A percentile compares a stretch with the other conserved stretches of the same genome.
Conservation (phyloP, 768 basidiomycete species). For the Austroboletus eburneus region DNA sequence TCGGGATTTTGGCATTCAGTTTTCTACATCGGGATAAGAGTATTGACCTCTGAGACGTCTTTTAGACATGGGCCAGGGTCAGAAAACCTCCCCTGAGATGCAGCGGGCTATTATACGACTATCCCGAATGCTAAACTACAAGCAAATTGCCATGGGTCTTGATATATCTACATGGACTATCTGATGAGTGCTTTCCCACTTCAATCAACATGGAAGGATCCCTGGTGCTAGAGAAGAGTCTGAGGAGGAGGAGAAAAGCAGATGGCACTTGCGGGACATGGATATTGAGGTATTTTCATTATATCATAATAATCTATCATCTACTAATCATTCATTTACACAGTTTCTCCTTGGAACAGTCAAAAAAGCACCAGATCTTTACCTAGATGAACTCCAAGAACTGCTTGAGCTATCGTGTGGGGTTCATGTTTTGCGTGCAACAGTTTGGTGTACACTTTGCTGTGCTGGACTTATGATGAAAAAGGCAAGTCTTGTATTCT, state of each 20-base stretch:
- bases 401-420: neutral
- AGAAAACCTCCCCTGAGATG: neutral
- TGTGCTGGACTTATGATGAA: constrained; percentile 1
- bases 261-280: neutral
- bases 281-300: neutral
- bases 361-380: neutral
- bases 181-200: neutral
- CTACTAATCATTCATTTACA: neutral
- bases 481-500: neutral
- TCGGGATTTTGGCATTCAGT: too few species aligned
- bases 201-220: neutral
- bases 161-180: neutral
- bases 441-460: constrained; percentile 1
- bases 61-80: too few species aligned
- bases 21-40: too few species aligned
- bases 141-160: neutral
- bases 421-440: neutral
- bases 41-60: too few species aligned
- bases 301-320: neutral
- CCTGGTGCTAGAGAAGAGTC: neutral
- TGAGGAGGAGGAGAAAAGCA: neutral
- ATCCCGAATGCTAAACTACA: neutral
- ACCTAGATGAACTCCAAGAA: neutral
- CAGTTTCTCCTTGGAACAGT: neutral
- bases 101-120: neutral